phyloP scores from a whole-genome alignment of 352 stramenopile species.

The Pythium oligandrum region DNA sequence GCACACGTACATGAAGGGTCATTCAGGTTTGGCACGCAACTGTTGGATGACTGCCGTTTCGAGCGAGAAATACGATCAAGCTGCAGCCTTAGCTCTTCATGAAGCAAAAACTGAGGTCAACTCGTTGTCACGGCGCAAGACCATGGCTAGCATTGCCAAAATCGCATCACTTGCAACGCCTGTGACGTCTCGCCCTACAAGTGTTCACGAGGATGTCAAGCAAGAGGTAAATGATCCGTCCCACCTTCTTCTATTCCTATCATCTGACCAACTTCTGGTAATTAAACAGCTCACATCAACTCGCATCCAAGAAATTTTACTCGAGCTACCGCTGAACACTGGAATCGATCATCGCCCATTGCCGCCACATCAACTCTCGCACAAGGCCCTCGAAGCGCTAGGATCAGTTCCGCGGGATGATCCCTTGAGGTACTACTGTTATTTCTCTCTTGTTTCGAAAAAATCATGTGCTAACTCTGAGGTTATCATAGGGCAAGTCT shows the following conservation, averaged over 20 bases:
- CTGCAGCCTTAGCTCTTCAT: constrained; percentile 42
- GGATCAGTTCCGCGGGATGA: constrained; percentile 38
- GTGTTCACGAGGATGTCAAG: constrained; percentile 44
- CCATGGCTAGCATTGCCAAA: constrained; percentile 73
- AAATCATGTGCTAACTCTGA: neutral
- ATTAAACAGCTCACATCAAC: constrained; percentile 33
- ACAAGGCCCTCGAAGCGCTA: constrained; percentile 43
- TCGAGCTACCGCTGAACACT: constrained; percentile 45
- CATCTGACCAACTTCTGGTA: neutral
- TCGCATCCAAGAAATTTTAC: constrained; percentile 59
- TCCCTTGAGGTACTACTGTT: constrained; percentile 35
- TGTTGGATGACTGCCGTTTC: constrained; percentile 67
- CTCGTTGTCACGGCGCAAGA: constrained; percentile 65
- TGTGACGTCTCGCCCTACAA: constrained; percentile 25
- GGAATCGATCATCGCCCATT: constrained; percentile 35
- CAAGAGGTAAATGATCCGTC: constrained; percentile 38
- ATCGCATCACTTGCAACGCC: constrained; percentile 65
- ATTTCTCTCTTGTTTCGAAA: neutral
- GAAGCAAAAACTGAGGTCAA: constrained; percentile 45
- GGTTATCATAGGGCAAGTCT: constrained; percentile 39
- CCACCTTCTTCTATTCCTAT: neutral
- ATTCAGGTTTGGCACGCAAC: constrained; percentile 47
- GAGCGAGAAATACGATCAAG: constrained; percentile 59
- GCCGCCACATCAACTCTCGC: constrained; percentile 34
- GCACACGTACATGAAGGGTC: constrained; percentile 59